Percentiles rank a stretch among this genome's conserved stretches.
These are phyloP conservation scores for Paramecium biaurelia DNA, from an alignment of 73 alveolate species.

Conservation along the genomic window DNA sequence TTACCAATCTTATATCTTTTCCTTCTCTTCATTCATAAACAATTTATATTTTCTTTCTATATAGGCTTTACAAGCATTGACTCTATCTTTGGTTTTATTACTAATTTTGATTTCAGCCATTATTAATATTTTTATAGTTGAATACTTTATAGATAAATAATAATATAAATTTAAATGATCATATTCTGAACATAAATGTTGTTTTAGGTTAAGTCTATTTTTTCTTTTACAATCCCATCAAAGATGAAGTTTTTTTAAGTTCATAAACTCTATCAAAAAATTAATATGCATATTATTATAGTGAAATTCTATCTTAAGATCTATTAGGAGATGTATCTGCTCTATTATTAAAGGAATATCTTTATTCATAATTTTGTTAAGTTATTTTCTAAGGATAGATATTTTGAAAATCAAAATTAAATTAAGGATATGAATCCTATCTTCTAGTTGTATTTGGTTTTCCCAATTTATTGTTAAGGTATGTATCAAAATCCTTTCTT, in stretches of 20 bases:
- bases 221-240: background rate
- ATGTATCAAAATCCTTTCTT: background rate
- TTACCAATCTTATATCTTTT: slow-evolving; percentile 60
- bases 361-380: background rate
- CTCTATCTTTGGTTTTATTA: slow-evolving; percentile 46
- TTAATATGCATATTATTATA: background rate
- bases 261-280: background rate
- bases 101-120: slow-evolving; percentile 5
- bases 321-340: background rate
- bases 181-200: background rate
- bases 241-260: background rate
- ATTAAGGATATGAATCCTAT: background rate
- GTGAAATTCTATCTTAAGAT: background rate
- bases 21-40: background rate
- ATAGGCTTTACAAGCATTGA: slow-evolving; percentile 48
- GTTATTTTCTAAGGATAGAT: background rate
- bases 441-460: background rate
- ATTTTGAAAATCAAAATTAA: background rate
- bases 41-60: slow-evolving; percentile 23
- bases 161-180: background rate
- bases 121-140: background rate
- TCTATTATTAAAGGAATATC: background rate
- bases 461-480: background rate
- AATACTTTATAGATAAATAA: background rate
- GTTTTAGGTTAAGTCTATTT: background rate